Evolutionary conservation across 345 rosid species (phyloP).

Genomic region (Streptanthus diversifolius): DNA sequence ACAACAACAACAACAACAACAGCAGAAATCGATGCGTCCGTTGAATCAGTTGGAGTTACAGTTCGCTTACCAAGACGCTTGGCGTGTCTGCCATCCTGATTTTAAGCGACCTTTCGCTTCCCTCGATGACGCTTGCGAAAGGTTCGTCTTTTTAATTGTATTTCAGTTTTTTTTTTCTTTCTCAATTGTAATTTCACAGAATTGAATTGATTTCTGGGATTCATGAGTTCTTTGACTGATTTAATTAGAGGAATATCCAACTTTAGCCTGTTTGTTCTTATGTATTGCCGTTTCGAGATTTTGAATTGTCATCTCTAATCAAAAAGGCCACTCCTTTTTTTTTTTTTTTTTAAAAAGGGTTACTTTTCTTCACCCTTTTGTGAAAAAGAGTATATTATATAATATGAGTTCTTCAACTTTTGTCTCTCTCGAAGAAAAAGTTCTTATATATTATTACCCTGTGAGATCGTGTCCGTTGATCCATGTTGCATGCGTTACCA

Average conservation of each 20-base stretch:
- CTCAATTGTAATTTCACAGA: background rate
- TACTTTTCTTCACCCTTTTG: background rate
- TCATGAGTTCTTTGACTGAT: background rate
- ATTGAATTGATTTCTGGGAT: background rate
- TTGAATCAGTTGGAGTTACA: constrained; percentile 75
- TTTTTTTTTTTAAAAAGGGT: no score
- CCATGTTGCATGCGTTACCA: background rate
- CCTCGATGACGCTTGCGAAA: constrained; percentile 91
- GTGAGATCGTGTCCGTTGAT: background rate
- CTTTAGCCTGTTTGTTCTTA: background rate
- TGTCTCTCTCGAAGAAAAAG: background rate
- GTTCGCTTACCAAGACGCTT: constrained; percentile 91
- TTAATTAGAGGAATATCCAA: background rate
- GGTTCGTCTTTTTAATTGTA: constrained; percentile 42
- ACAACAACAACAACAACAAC: constrained; percentile 30
- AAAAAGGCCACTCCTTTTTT: no score
- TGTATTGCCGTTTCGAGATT: background rate
- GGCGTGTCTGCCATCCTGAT: constrained; percentile 92
- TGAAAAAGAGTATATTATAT: no score
- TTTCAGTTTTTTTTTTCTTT: no score
- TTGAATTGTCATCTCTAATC: background rate
- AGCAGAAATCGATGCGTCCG: constrained; percentile 54
- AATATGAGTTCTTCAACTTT: background rate
- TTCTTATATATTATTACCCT: background rate
- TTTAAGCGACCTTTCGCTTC: constrained; percentile 80